Conservation (phyloP, 306 rosid species). For the Ceratonia siliqua region DNA sequence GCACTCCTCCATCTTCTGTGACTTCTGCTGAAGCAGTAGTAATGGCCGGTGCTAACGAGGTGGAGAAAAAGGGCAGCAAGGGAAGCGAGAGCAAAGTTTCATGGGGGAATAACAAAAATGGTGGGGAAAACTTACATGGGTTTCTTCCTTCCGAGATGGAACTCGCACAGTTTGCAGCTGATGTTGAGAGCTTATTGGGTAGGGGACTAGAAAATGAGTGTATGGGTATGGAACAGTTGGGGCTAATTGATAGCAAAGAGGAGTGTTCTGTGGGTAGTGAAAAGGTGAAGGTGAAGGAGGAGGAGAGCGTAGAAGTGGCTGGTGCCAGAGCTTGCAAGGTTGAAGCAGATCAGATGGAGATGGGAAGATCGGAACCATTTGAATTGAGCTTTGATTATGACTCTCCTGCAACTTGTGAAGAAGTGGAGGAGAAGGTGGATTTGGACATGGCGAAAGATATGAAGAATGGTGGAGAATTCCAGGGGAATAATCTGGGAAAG, state of each 20-base stretch:
- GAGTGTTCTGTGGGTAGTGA: slow-evolving; percentile 31
- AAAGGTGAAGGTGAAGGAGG: slow-evolving; percentile 59
- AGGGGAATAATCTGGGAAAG: slow-evolving; percentile 28
- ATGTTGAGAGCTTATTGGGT: slow-evolving; percentile 86
- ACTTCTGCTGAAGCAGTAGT: slow-evolving; percentile 31
- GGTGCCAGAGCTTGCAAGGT: slow-evolving; percentile 17
- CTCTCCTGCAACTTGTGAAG: slow-evolving; percentile 44
- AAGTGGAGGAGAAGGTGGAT: slow-evolving; percentile 37
- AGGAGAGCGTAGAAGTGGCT: slow-evolving; percentile 11
- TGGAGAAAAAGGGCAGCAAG: not conserved
- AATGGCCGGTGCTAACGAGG: not conserved
- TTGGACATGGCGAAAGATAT: slow-evolving; percentile 11
- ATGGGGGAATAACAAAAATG: not conserved
- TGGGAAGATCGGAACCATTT: slow-evolving; percentile 63
- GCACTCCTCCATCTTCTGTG: slow-evolving; percentile 35
- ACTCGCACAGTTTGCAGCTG: slow-evolving; percentile 82
- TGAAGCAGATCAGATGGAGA: slow-evolving; percentile 40
- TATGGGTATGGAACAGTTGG: slow-evolving; percentile 79
- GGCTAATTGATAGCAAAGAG: slow-evolving; percentile 53
- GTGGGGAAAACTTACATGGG: slow-evolving; percentile 47
- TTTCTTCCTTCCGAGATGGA: slow-evolving; percentile 68
- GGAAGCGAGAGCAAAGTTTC: slow-evolving; percentile 16
- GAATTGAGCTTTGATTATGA: slow-evolving; percentile 62
- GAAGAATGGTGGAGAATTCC: not conserved
- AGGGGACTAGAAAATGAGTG: slow-evolving; percentile 69